A percentile compares a stretch with the other conserved stretches of the same genome.
phyloP scores from a whole-genome alignment of 345 rosid genomes.

The Bruguiera gymnorhiza region DNA sequence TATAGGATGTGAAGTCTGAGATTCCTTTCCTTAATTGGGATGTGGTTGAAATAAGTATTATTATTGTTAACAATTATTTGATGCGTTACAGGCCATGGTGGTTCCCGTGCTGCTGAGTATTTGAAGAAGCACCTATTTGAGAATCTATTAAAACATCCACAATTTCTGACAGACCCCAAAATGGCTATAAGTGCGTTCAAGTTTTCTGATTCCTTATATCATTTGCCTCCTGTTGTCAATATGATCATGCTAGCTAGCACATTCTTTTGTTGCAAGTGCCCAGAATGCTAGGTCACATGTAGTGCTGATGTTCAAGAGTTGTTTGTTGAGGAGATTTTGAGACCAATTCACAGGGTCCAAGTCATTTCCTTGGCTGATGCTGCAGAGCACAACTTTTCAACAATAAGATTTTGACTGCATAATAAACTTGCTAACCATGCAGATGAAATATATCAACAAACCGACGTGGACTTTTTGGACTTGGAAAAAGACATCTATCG shows the following conservation, averaged over 20 bases:
- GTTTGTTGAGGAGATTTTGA: too few species aligned
- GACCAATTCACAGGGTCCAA: too few species aligned
- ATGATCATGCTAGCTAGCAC: conserved; percentile 8
- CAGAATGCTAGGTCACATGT: too few species aligned
- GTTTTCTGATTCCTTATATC: not conserved
- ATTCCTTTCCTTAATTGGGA: not conserved
- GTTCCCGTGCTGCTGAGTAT: conserved; percentile 96
- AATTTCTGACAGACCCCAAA: conserved; percentile 70
- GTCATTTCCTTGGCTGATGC: too few species aligned
- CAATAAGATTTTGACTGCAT: not conserved
- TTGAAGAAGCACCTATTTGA: conserved; percentile 89
- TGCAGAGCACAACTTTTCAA: not conserved
- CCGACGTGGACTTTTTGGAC: conserved; percentile 78
- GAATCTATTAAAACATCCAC: conserved; percentile 87
- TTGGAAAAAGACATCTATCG: conserved; percentile 74
- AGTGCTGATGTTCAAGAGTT: too few species aligned
- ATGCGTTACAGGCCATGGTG: conserved; percentile 83
- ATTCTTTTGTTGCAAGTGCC: not conserved
- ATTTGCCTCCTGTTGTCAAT: not conserved
- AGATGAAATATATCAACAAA: conserved; percentile 90
- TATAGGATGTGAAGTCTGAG: not conserved
- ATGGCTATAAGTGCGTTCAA: conserved; percentile 66
- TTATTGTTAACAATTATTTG: not conserved
- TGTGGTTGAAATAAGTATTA: not conserved
- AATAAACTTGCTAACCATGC: conserved; percentile 20